Percentiles rank a stretch among this genome's conserved stretches.
Conservation (phyloP, 805 yeast species). For the Candida sanyiensis region DNA sequence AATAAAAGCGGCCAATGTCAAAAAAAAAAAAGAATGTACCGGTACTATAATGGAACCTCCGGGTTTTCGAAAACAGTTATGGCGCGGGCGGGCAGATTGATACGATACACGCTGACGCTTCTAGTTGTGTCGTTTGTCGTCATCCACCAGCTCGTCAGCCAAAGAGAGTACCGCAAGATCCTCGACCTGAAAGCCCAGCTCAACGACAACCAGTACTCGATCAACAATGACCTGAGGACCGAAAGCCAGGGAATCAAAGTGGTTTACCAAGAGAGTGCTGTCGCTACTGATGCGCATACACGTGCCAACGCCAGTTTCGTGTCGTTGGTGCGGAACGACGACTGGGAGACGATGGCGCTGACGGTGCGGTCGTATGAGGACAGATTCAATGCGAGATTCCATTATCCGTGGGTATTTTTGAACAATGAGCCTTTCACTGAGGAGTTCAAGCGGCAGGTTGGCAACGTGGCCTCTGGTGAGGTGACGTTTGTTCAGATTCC, state of each 20-base stretch:
- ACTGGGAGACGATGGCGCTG: constrained; percentile 42
- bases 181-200: constrained; percentile 18
- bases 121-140: constrained; percentile 15
- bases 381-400: constrained; percentile 62
- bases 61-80: too few relatives aligned
- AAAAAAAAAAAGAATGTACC: too few relatives aligned
- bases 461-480: constrained; percentile 34
- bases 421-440: constrained; percentile 41
- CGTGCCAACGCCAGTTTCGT: constrained; percentile 61
- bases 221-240: constrained; percentile 13
- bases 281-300: constrained; percentile 27
- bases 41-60: too few relatives aligned
- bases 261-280: constrained; percentile 39
- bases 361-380: constrained; percentile 70
- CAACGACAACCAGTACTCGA: constrained; percentile 14
- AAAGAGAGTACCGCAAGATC: constrained; percentile 16
- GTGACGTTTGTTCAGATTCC: constrained; percentile 40
- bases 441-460: constrained; percentile 32
- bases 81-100: constrained; percentile 15
- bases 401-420: constrained; percentile 78
- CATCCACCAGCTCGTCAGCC: constrained; percentile 16
- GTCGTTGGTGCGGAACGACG: constrained; percentile 59
- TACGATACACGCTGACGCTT: constrained; percentile 18
- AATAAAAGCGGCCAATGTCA: too few relatives aligned
- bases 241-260: constrained; percentile 8